A percentile compares a stretch with the other conserved stretches of the same genome.
Evolutionary conservation across 306 rosid species (phyloP).

Genomic region (Rubus parviflorus): DNA sequence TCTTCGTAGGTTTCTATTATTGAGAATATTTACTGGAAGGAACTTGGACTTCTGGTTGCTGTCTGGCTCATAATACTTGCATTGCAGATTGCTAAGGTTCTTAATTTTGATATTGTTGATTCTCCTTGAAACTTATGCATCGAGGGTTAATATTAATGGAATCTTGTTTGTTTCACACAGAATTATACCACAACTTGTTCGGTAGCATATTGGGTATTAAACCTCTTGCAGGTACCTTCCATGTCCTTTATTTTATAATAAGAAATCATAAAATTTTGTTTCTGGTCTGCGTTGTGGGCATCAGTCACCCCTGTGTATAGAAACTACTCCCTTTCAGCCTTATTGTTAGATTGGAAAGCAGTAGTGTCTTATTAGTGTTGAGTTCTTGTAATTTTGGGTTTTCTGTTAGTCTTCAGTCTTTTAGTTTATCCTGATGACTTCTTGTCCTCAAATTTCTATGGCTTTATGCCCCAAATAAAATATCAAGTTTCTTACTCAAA

Average conservation of each 20-base stretch:
- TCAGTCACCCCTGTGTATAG: too few species aligned
- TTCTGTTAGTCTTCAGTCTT: too few species aligned
- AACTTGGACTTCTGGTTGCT: slow-evolving; percentile 59
- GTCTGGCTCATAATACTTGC: slow-evolving; percentile 75
- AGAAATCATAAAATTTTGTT: not conserved
- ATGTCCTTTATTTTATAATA: not conserved
- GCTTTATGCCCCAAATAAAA: too few species aligned
- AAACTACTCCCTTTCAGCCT: too few species aligned
- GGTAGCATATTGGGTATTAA: slow-evolving; percentile 47
- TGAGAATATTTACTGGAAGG: slow-evolving; percentile 68
- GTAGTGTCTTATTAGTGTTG: too few species aligned
- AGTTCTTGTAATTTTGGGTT: too few species aligned
- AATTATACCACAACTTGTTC: slow-evolving; percentile 53
- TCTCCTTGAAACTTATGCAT: slow-evolving; percentile 2
- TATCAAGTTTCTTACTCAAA: too few species aligned
- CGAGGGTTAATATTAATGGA: slow-evolving; percentile 1
- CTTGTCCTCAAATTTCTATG: too few species aligned
- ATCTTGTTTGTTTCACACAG: slow-evolving; percentile 39
- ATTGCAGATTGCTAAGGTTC: slow-evolving; percentile 67
- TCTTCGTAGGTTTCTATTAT: slow-evolving; percentile 48
- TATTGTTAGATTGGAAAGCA: too few species aligned
- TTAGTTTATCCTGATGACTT: too few species aligned
- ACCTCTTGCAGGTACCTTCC: slow-evolving; percentile 52
- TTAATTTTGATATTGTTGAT: not conserved
- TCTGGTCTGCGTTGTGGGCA: too few species aligned